Base-by-base conservation (phyloP, 352 stramenopile genomes). In the Phytophthora sp. region DNA sequence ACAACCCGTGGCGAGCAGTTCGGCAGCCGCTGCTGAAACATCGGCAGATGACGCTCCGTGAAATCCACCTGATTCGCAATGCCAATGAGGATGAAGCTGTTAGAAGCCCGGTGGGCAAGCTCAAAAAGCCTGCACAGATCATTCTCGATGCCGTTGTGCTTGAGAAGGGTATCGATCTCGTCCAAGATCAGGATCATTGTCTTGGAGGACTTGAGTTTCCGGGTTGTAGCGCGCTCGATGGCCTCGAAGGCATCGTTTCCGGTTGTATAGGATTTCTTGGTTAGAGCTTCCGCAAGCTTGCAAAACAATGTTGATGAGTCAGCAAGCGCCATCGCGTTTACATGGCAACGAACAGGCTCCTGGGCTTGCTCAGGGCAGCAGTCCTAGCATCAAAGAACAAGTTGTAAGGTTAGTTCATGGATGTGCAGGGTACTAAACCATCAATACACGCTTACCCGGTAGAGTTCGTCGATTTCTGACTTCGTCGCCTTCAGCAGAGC, bases 41-140 rank as follows among this genome's bases (percentile, higher is more conserved):
- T 69, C 9, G 79, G 77, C 39, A 94, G 47, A 35, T 93, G 80
- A n/a, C 84, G 77, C 63, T 95, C 84, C 1, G 88, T 94, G 49
- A 95, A 91, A 53, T 95, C 88, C 12, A 94, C 82, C 41, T 91
- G 86, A 55, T 95, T 95, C 7, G 88, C 85, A 59, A 95, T 91
- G 4, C 88, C 87, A 27, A 95, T 68, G 7, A 95, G 70, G 42
- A 94, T 76, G 45, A 95, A 91, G 51, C 77, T 76, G 60, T 91
- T 72, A 1, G 62, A 66, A 20, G 70, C 11, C 4, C 76, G 79
- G 47, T 95, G 84, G 0, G 86, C 84, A 16, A 93, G 73, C 66
- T 93, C 84, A 33, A 95, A 95, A 20, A 95, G 73, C 2, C 82
- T 78, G 26, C 75, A 93, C 20, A 95, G 45, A 50, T 95, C 84